These are phyloP conservation scores for Marasmius tenuissimus DNA, from an alignment of 1,284 basidiomycete species.

Conservation along the genomic window DNA sequence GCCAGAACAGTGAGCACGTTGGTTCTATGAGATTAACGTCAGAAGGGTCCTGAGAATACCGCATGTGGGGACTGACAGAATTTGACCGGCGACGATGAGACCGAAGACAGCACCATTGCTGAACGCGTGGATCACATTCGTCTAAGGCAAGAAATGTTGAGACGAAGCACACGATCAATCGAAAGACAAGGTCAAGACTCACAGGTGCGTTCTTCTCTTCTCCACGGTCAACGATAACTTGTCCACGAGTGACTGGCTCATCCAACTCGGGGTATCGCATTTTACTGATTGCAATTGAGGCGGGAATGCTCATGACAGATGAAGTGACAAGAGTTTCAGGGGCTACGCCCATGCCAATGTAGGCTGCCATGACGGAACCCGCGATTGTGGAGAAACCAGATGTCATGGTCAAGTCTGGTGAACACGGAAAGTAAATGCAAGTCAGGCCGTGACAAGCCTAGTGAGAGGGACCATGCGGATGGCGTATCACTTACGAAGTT, in stretches of 20 bases:
- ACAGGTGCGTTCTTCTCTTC: constrained; percentile 49
- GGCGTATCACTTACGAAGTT: constrained; percentile 54
- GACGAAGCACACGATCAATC: background rate
- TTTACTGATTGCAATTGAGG: constrained; percentile 90
- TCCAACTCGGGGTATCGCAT: constrained; percentile 82
- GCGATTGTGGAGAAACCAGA: constrained; percentile 92
- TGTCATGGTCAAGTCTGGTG: constrained; percentile 77
- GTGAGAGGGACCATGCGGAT: background rate
- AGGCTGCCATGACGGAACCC: constrained; percentile 85
- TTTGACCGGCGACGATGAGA: constrained; percentile 82
- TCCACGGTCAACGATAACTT: constrained; percentile 77
- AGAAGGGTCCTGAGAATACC: constrained; percentile 1
- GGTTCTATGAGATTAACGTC: constrained; percentile 38
- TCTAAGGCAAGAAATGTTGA: constrained; percentile 34
- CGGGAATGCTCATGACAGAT: constrained; percentile 93
- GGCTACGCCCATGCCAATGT: constrained; percentile 82
- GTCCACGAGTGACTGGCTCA: constrained; percentile 83
- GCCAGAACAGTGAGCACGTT: constrained; percentile 83
- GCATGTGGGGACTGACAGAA: constrained; percentile 51
- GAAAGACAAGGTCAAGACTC: constrained; percentile 14
- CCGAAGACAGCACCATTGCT: constrained; percentile 86
- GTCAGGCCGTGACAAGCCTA: background rate
- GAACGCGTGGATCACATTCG: constrained; percentile 87
- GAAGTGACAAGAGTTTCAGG: constrained; percentile 85
- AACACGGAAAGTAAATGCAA: background rate